Evolutionary conservation across 176 grass and related monocot species (phyloP).

Genomic region (Aegilops tauschii): DNA sequence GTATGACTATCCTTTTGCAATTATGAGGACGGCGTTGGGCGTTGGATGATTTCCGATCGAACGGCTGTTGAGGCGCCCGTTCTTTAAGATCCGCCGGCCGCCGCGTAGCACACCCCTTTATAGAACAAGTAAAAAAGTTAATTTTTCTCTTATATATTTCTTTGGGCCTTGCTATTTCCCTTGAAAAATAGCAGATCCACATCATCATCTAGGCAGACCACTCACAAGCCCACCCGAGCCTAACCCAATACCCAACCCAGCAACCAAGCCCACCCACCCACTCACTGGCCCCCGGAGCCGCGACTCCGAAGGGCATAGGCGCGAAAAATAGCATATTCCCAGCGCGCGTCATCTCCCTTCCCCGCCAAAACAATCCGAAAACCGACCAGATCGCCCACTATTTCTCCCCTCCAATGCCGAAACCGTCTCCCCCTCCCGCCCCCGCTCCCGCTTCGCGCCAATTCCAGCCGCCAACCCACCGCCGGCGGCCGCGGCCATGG

Average conservation of each 20-base stretch:
- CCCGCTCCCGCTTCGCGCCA: not conserved
- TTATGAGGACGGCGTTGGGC: no score
- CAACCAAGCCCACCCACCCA: not conserved
- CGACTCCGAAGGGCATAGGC: not conserved
- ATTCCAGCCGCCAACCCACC: not conserved
- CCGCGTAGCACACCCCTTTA: no score
- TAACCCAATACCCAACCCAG: not conserved
- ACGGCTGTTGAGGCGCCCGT: no score
- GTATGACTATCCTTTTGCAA: no score
- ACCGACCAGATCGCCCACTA: constrained; percentile 16
- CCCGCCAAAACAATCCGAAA: constrained; percentile 47
- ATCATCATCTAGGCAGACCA: no score
- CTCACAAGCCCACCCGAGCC: not conserved
- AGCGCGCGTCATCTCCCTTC: constrained; percentile 30
- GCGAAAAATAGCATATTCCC: constrained; percentile 26
- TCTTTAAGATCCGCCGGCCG: no score
- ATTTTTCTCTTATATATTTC: no score
- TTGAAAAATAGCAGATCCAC: no score
- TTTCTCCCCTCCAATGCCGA: constrained; percentile 38
- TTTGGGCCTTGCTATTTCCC: no score
- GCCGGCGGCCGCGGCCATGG: constrained; percentile 45
- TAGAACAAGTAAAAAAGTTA: no score
- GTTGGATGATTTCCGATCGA: no score
- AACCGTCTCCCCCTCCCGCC: not conserved
- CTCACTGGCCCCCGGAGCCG: not conserved